Conservation (phyloP, 805 yeast species). For the Teunomyces aglyptinius region DNA sequence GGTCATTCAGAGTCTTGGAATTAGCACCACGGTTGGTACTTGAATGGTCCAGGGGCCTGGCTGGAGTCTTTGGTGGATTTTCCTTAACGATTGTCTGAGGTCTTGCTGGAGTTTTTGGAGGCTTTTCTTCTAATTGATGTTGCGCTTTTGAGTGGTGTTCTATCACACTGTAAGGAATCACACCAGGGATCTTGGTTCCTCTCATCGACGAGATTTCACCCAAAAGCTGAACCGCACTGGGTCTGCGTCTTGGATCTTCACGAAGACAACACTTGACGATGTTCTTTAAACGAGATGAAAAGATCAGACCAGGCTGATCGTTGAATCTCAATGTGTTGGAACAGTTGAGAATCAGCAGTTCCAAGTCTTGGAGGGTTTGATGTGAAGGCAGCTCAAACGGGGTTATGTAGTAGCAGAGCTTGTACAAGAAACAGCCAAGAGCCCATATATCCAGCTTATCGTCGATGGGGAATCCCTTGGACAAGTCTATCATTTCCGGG, state of each 20-base stretch:
- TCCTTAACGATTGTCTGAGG: background rate
- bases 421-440: conserved; percentile 72
- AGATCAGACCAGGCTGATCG: conserved; percentile 49
- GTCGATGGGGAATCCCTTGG: conserved; percentile 66
- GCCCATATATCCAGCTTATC: conserved; percentile 90
- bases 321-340: conserved; percentile 42
- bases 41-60: background rate
- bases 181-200: conserved; percentile 42
- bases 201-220: conserved; percentile 67
- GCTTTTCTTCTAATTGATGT: background rate
- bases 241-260: conserved; percentile 69
- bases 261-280: conserved; percentile 59
- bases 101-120: background rate
- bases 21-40: background rate
- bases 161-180: conserved; percentile 40
- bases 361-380: conserved; percentile 40
- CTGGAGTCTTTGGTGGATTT: background rate
- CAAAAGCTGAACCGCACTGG: conserved; percentile 67
- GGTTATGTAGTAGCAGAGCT: conserved; percentile 76
- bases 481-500: conserved; percentile 80
- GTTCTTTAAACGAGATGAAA: conserved; percentile 61
- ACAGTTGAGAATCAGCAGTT: conserved; percentile 60
- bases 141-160: conserved; percentile 11
- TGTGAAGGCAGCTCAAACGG: conserved; percentile 65
- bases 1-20: conserved; percentile 25